Evolutionary conservation across 306 rosid species (phyloP), one percentile per base, ranked within the genome.

Genomic region (Carpinus viminea): DNA sequence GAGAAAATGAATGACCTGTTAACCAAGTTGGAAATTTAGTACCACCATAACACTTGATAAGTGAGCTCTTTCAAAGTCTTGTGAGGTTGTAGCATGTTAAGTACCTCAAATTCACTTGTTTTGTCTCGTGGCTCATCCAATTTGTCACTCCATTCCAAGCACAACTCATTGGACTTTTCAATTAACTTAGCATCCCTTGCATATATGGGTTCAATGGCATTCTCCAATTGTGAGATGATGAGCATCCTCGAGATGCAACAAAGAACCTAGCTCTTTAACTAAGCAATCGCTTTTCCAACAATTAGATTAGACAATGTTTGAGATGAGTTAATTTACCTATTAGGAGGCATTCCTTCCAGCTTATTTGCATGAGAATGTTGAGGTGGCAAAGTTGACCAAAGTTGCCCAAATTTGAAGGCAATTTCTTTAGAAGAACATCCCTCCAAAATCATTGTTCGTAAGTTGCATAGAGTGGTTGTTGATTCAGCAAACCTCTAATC

Each of bases 41-140:
- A 31, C 80, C 74, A 0, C 11, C 65, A 52, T 76, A 76, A 0
- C 74, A 34, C 2, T 0, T 12, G 43, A 76, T 21, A 12, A 12
- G 28, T 21, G 16, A 75, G 71, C n/a, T 28, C n/a, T 11, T 76
- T 21, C 6, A 76, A 6, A 3, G 38, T 36, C 2, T 9, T 41
- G 12, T 52, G 16, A 21, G 80, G 80, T 8, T 21, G 45, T 76
- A 76, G 57, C 54, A 4, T 20, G 53, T 15, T 11, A 66, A 76
- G 53, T 28, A 66, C 28, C 0, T 0, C 66, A 0, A 5, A 3
- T 1, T 16, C 13, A 4, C 17, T 43, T 12, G 5, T 24, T 16
- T 1, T 34, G 4, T 57, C 64, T 10, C 3, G 7, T 57, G 64
- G 8, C 2, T 8, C 51, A 47, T 47, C 11, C 2, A 11, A 7